These are phyloP conservation scores for Dictyostelium intermedium DNA, from an alignment of 78 protist genomes.

Conservation along the genomic window DNA sequence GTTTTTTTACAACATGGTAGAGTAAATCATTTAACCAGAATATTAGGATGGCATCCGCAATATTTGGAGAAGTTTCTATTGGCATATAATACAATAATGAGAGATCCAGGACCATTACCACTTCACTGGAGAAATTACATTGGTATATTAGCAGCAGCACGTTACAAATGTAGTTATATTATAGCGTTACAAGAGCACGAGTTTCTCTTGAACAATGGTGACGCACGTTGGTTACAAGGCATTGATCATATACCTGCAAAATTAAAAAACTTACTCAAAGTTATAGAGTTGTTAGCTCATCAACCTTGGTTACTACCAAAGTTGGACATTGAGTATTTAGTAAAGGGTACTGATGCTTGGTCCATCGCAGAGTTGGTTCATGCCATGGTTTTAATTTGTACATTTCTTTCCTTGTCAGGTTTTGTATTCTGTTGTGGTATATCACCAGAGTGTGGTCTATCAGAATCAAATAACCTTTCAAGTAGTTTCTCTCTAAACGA, in stretches of 20 bases:
- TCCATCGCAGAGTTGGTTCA: slow-evolving; percentile 88
- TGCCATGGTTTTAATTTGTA: slow-evolving; percentile 81
- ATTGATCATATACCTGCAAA: slow-evolving; percentile 83
- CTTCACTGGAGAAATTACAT: slow-evolving; percentile 79
- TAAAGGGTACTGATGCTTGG: slow-evolving; percentile 86
- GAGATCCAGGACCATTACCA: slow-evolving; percentile 87
- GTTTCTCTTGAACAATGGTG: slow-evolving; percentile 79
- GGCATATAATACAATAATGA: slow-evolving; percentile 77
- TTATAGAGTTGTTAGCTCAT: slow-evolving; percentile 81
- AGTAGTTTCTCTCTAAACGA: slow-evolving; percentile 43
- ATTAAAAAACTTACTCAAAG: slow-evolving; percentile 75
- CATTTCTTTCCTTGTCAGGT: slow-evolving; percentile 83
- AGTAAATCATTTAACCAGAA: slow-evolving; percentile 63
- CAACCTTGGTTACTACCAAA: slow-evolving; percentile 88
- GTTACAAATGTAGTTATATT: slow-evolving; percentile 70
- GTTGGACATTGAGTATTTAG: slow-evolving; percentile 77
- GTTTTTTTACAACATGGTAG: slow-evolving; percentile 66
- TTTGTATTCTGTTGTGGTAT: slow-evolving; percentile 87
- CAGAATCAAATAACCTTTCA: not conserved
- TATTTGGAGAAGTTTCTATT: slow-evolving; percentile 66
- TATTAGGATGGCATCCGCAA: slow-evolving; percentile 77
- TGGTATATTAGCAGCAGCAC: slow-evolving; percentile 81
- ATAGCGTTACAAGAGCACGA: slow-evolving; percentile 86
- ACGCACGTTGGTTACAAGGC: slow-evolving; percentile 87
- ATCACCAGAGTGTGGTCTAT: slow-evolving; percentile 73